A percentile compares a stretch with the other conserved stretches of the same genome.
These are phyloP conservation scores for Boletus tomentosulus DNA, from an alignment of 768 basidiomycete species.

Conservation along the genomic window DNA sequence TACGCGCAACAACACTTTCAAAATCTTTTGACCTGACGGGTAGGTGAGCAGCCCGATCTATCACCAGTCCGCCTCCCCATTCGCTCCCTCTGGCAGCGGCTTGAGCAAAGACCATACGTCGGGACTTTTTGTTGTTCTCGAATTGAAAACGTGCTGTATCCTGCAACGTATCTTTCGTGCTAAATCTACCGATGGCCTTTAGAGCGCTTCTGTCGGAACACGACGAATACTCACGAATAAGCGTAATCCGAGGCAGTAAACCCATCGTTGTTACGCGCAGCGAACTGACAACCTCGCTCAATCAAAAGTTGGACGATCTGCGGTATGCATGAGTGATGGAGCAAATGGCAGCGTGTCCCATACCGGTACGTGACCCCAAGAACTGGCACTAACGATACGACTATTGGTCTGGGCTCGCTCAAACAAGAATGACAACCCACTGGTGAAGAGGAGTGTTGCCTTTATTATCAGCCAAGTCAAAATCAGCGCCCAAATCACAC, in stretches of 20 bases:
- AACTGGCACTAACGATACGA: conserved; percentile 59
- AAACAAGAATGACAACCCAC: conserved; percentile 43
- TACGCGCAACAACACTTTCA: conserved; percentile 42
- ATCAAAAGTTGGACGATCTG: conserved; percentile 84
- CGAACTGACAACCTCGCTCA: conserved; percentile 81
- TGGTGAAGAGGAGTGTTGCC: conserved; percentile 94
- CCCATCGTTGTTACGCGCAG: conserved; percentile 83
- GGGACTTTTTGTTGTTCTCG: conserved; percentile 73
- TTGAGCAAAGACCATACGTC: conserved; percentile 68
- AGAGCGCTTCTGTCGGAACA: background rate
- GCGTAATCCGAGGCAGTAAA: conserved; percentile 93
- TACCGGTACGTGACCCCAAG: conserved; percentile 82
- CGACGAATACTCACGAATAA: conserved; percentile 38
- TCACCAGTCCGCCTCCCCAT: conserved; percentile 43
- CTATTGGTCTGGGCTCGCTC: conserved; percentile 6
- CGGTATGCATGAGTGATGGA: conserved; percentile 9
- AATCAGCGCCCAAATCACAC: conserved; percentile 86
- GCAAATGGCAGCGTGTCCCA: conserved; percentile 24
- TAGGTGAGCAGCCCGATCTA: conserved; percentile 43
- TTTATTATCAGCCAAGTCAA: conserved; percentile 84
- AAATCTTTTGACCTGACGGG: conserved; percentile 43
- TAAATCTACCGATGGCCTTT: conserved; percentile 44
- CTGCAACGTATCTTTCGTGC: conserved; percentile 72
- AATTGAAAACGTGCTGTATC: conserved; percentile 76
- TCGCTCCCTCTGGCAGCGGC: conserved; percentile 66